These are phyloP conservation scores for Kluyveromyces siamensis DNA, from an alignment of 805 yeast genomes.

Conservation along the genomic window DNA sequence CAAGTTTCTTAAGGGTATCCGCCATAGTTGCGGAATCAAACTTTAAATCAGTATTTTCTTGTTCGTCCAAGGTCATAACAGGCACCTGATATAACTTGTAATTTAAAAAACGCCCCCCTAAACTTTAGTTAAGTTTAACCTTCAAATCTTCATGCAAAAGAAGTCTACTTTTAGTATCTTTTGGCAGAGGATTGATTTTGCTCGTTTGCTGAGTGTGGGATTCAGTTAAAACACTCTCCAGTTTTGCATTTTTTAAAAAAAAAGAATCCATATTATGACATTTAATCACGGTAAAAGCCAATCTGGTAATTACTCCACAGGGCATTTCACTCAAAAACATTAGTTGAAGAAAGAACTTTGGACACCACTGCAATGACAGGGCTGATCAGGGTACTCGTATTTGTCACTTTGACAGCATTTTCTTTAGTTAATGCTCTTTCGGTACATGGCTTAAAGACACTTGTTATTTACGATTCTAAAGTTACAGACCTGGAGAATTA, in stretches of 20 bases:
- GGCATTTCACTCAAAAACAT: neutral
- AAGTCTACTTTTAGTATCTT: too few species aligned
- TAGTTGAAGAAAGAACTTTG: neutral
- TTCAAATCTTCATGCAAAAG: too few species aligned
- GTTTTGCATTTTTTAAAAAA: too few species aligned
- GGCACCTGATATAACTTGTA: neutral
- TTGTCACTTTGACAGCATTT: conserved; percentile 6
- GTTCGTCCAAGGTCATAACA: conserved; percentile 4
- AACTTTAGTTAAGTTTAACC: too few species aligned
- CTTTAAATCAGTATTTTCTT: conserved; percentile 21
- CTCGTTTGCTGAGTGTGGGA: too few species aligned
- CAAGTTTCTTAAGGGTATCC: conserved; percentile 49
- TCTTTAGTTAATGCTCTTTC: conserved; percentile 9
- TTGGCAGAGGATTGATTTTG: too few species aligned
- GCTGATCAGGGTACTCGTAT: neutral
- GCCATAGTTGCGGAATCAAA: neutral
- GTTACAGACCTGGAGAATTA: conserved; percentile 19
- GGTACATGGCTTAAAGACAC: conserved; percentile 21
- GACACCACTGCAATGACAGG: neutral
- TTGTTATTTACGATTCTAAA: conserved; percentile 28
- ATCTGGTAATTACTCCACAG: neutral
- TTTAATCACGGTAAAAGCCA: neutral
- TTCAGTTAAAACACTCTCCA: too few species aligned
- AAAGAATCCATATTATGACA: too few species aligned
- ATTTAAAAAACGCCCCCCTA: neutral